A percentile compares a stretch with the other conserved stretches of the same genome.
phyloP scores from a whole-genome alignment of 202 grass and related monocot genomes.

The Bolboschoenoplectus hybrid region DNA sequence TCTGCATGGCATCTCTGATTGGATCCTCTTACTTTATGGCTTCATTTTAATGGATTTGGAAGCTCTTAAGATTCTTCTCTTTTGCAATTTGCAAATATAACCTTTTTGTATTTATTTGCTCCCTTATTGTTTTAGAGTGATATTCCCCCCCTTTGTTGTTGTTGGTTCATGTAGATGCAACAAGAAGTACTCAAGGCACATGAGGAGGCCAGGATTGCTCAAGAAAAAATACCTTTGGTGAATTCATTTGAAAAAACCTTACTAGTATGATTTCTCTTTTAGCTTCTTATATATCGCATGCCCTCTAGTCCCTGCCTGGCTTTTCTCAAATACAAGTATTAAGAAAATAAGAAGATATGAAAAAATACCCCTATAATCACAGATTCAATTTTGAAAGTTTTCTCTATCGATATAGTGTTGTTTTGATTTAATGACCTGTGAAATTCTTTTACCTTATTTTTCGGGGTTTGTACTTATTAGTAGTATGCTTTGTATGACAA shows the following conservation, averaged over 20 bases:
- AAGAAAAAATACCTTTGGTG: constrained; percentile 51
- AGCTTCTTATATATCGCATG: not conserved
- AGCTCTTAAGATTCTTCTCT: constrained; percentile 17
- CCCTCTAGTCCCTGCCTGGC: not conserved
- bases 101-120: not conserved
- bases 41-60: not conserved
- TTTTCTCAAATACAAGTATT: constrained; percentile 29
- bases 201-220: constrained; percentile 61
- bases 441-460: constrained; percentile 32
- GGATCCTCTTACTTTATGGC: not conserved
- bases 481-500: constrained; percentile 37
- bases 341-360: not conserved
- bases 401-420: not conserved
- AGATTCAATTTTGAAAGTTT: not conserved
- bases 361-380: not conserved
- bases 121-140: not conserved
- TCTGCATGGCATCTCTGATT: not conserved
- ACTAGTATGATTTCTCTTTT: constrained; percentile 45
- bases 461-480: constrained; percentile 13
- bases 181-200: constrained; percentile 53
- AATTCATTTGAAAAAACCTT: constrained; percentile 39
- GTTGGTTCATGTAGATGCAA: constrained; percentile 61
- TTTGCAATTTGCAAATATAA: not conserved
- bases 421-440: constrained; percentile 33
- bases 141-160: not conserved